Base-by-base conservation (phyloP, 73 alveolate genomes). In the Paraurostyla sp. region DNA sequence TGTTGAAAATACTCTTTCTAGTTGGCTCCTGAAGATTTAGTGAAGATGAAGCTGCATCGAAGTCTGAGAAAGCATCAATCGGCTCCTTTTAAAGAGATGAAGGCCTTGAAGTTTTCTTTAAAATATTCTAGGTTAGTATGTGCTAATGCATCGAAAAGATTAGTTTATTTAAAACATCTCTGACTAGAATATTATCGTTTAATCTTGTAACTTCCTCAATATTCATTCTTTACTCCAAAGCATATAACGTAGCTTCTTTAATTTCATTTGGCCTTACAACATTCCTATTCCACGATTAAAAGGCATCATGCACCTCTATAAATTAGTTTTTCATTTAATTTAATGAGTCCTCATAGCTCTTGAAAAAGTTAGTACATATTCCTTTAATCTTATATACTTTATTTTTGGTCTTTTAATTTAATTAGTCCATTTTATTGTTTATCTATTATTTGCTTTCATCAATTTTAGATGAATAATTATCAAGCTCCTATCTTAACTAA, bases 241-340 rank as follows among this genome's bases (percentile, higher is more conserved):
- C 35, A 51, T 78, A 78, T 18, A 78, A 54, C n/a, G 69, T 54
- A 0, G 89, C 89, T 36, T 78, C 89, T 35, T 78, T 78, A 16
- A 78, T 20, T 40, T 78, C 76, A 29, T 40, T 78, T 15, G 89
- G 89, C 50, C 62, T 2, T 25, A 43, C 60, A 1, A 78, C 89
- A 38, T 78, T 78, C n/a, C 80, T 16, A 40, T 78, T 78, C 89
- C 89, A 78, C 22, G 78, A 52, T 20, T 49, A 20, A 54, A 78
- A 78, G 0, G 89, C 76, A 54, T 78, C 89, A 78, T 54, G 78
- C 27, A 78, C 69, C 32, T 49, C 76, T 35, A 78, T 23, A 54
- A 52, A 78, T 25, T 50, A 43, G 20, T 49, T 50, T 35, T 78
- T 78, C 65, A 78, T 36, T 23, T 78, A 40, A n/a, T 25, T 51